Evolutionary conservation across 768 basidiomycete genomes (phyloP).

Genomic region (Tremella fuciformis): DNA sequence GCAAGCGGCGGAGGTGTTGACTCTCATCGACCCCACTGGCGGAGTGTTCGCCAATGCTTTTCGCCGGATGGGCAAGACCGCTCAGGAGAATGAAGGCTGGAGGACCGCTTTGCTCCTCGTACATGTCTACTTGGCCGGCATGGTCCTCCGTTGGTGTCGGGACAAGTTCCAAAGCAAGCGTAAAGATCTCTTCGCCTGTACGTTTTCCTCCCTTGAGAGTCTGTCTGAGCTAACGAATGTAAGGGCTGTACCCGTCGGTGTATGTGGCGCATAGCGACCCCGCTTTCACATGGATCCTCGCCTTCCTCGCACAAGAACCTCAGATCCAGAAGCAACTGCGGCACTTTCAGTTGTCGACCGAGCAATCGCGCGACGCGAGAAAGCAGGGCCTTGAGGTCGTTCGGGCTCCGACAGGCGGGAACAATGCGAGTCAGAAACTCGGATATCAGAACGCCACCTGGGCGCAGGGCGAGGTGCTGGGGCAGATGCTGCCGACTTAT

Average conservation of each 20-base stretch:
- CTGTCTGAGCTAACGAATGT: neutral
- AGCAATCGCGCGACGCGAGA: slow-evolving; percentile 17
- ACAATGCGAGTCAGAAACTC: neutral
- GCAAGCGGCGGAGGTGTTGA: no score
- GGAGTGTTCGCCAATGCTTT: no score
- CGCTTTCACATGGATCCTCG: slow-evolving; percentile 33
- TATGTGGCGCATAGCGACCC: slow-evolving; percentile 27
- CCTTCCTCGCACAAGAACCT: slow-evolving; percentile 36
- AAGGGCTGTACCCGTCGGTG: slow-evolving; percentile 35
- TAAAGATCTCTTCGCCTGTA: no score
- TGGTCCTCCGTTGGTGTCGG: no score
- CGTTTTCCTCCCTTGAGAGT: neutral
- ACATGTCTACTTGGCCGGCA: no score
- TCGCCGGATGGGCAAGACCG: no score
- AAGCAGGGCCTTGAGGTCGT: neutral
- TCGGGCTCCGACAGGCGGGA: neutral
- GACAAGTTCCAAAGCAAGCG: no score
- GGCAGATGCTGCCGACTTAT: slow-evolving; percentile 30
- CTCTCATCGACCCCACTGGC: no score
- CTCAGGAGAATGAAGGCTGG: no score
- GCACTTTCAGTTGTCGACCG: slow-evolving; percentile 29
- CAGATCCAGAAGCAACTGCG: slow-evolving; percentile 28
- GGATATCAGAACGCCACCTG: slow-evolving; percentile 27
- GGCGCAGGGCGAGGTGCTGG: slow-evolving; percentile 23
- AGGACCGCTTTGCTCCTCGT: no score